phyloP scores from a whole-genome alignment of 106 monocot genomes.

The Cymbidium sinense region DNA sequence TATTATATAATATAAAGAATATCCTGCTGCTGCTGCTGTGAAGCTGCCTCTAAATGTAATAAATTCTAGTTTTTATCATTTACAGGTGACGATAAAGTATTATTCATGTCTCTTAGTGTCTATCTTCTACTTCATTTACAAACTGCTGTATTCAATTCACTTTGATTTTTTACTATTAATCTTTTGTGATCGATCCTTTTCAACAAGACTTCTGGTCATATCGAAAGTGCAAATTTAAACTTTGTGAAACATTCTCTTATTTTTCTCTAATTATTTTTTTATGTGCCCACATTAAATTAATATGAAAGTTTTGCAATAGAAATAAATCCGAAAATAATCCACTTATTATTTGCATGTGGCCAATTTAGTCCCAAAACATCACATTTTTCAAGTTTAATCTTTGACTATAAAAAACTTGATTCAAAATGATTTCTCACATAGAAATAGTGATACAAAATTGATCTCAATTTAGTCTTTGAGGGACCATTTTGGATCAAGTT shows the following conservation, averaged over 20 bases:
- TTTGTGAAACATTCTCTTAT: background rate
- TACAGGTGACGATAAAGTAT: background rate
- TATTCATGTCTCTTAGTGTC: background rate
- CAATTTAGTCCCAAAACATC: too few species aligned
- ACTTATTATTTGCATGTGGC: too few species aligned
- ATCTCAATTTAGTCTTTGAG: too few species aligned
- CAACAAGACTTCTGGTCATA: background rate
- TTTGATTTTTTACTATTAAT: background rate
- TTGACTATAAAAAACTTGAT: too few species aligned
- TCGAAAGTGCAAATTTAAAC: background rate
- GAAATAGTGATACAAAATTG: too few species aligned
- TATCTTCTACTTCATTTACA: background rate
- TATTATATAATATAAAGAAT: background rate
- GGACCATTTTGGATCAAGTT: too few species aligned
- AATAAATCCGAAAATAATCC: too few species aligned
- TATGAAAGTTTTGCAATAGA: background rate
- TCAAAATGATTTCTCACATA: too few species aligned
- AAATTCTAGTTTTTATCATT: background rate
- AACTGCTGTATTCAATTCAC: background rate
- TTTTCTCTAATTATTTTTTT: background rate
- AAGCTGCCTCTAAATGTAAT: background rate
- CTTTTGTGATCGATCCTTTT: background rate
- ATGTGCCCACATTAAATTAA: background rate
- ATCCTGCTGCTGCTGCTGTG: background rate
- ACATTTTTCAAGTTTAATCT: too few species aligned